Evolutionary conservation across 495 filamentous ascomycete species (phyloP), one percentile per base, ranked within the genome.

Genomic region (Acidiella bohemica): DNA sequence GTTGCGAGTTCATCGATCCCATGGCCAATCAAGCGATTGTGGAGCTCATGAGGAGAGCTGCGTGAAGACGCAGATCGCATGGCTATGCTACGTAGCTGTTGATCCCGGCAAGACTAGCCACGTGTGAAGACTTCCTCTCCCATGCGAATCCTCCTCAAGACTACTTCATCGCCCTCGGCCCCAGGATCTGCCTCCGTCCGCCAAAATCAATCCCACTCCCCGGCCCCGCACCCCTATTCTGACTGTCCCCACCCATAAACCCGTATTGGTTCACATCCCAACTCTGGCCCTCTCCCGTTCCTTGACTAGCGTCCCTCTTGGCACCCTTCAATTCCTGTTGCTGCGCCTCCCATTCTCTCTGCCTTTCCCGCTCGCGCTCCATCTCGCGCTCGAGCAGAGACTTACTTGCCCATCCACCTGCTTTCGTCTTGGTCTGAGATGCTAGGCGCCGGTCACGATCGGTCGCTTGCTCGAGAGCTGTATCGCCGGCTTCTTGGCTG

Each of bases 181-280:
- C 50, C 24, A 53, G 32, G 27, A 53, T 49, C 46, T 50, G 46
- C 41, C 46, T 32, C 43, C 50, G 23, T 19, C 50, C 50, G 2
- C 46, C 50, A 24, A 49, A 39, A 36, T 44, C 36, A 35, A 49
- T 47, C 27, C 50, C 50, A 42, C 36, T 45, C 23, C 47, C 47
- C 21, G 35, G 3, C 7, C 24, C 16, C 27, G 32, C 42, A 21
- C 42, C 42, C 14, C 31, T 39, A 22, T 49, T 49, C 71, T 88
- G 81, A 44, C 70, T 76, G 54, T 93, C 85, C 5, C 85, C 85
- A 14, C 85, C 84, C 21, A 83, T 70, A 50, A 73, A 93, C 6
- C 85, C 85, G 47, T 86, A 93, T 61, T 93, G 85, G 51, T 82
- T 75, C 9, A 90, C 80, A 52, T 93, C 84, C 84, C 84, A 93